Base-by-base conservation (phyloP, 139 green algal species). In the Micractinium sp. region DNA sequence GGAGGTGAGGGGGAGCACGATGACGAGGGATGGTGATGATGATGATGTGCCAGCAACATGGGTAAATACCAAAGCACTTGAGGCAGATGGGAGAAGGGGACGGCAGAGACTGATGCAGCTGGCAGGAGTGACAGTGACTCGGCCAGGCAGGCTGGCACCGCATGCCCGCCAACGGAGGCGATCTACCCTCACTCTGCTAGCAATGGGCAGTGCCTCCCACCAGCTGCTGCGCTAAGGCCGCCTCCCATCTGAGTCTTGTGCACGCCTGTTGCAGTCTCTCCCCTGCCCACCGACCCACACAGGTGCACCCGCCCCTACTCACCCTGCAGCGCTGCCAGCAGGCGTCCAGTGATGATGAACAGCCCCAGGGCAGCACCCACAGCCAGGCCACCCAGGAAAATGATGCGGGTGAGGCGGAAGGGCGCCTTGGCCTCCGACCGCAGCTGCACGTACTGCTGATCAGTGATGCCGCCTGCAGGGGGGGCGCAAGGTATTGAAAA, bases 371-470 rank as follows among this genome's bases (percentile, higher is more conserved):
- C 92, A 0, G 96, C 97, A 25, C 95, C 96, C 2, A 85, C 89
- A 0, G 87, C 87, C 35, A 99, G 79, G 36, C 94, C 96, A 12
- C 96, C 94, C 61, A 97, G 93, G 3, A 98, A n/a, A 36, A 97
- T 91, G 33, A 97, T 90, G 35, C 97, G 94, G 0, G 94, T 88
- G 29, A 98, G 92, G 33, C 96, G 92, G 92, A 99, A 98, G n/a
- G 97, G 97, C 7, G 96, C 91, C 90, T 95, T 89, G 61, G 91
- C 90, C 87, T 95, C 93, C 0, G 85, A 63, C 47, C 95, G 92
- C 86, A 97, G 89, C 66, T 94, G 92, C 23, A 94, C 88, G 85
- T 94, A 95, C 14, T 89, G 61, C n/a, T 93, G 80, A 0, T 92
- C 78, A 3, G 92, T 94, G 31, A 98, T 88, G 15, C 92, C 93